Evolutionary conservation across 2,329 filamentous ascomycete genomes (phyloP).

Genomic region (Cytospora paraplurivora): DNA sequence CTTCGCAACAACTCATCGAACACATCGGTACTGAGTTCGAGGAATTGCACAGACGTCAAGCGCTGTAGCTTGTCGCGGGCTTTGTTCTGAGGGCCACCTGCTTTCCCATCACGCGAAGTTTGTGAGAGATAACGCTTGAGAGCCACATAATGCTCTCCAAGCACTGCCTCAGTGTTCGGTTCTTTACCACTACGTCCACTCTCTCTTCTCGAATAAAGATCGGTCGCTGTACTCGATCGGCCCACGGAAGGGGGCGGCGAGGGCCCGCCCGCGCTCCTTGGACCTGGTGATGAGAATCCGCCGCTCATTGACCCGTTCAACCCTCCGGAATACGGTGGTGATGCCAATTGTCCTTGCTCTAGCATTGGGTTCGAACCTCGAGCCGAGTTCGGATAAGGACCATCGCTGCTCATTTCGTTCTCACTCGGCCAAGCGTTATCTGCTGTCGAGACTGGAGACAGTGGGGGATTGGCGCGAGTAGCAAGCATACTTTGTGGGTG

Average conservation of each 20-base stretch:
- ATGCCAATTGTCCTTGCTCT: constrained; percentile 61
- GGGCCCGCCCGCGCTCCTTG: constrained; percentile 62
- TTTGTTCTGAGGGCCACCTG: constrained; percentile 76
- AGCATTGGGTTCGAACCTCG: constrained; percentile 24
- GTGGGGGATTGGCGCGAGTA: constrained; percentile 60
- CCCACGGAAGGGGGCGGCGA: constrained; percentile 89
- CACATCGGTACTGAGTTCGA: constrained; percentile 96
- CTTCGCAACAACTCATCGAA: constrained; percentile 91
- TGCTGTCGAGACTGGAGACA: constrained; percentile 81
- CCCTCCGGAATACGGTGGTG: constrained; percentile 70
- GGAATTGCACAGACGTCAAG: constrained; percentile 89
- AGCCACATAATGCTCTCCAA: constrained; percentile 80
- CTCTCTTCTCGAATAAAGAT: constrained; percentile 66
- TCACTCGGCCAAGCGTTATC: constrained; percentile 83
- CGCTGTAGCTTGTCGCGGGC: constrained; percentile 92
- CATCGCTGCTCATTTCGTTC: constrained; percentile 56
- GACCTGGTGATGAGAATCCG: constrained; percentile 55
- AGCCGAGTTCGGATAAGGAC: constrained; percentile 48
- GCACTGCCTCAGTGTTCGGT: constrained; percentile 64
- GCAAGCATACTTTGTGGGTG: constrained; percentile 26
- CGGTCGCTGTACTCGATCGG: constrained; percentile 79
- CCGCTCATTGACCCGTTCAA: constrained; percentile 63
- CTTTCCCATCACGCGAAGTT: constrained; percentile 72
- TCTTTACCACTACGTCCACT: constrained; percentile 61
- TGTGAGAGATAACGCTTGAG: constrained; percentile 75